Evolutionary conservation across 495 filamentous ascomycete genomes (phyloP).

Genomic region (Aspergillus cavernicola): DNA sequence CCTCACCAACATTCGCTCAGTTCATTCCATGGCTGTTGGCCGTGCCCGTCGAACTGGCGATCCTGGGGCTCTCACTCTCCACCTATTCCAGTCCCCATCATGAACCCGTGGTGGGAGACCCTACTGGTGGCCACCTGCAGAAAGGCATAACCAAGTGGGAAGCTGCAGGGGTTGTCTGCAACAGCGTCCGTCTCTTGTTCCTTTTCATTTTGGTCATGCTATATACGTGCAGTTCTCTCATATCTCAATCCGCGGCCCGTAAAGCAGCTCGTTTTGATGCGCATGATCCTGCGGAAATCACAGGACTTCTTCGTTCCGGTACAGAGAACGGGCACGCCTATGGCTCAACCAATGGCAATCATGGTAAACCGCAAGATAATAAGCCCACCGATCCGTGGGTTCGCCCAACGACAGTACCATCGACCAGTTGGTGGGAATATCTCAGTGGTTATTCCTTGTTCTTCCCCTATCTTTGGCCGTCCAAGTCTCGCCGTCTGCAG

Average conservation of each 20-base stretch:
- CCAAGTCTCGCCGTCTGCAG: conserved; percentile 67
- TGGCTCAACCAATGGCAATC: conserved; percentile 42
- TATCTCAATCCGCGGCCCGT: conserved; percentile 22
- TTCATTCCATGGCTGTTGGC: conserved; percentile 70
- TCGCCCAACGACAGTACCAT: conserved; percentile 60
- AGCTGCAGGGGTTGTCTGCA: conserved; percentile 54
- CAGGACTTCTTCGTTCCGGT: conserved; percentile 41
- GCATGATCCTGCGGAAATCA: conserved; percentile 51
- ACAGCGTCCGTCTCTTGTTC: conserved; percentile 56
- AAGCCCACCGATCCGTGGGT: conserved; percentile 55
- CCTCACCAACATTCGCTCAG: conserved; percentile 69
- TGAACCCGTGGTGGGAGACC: conserved; percentile 56
- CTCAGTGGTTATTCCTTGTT: conserved; percentile 81
- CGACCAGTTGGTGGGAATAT: conserved; percentile 87
- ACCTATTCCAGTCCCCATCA: conserved; percentile 58
- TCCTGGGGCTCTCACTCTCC: conserved; percentile 60
- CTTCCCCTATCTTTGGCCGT: conserved; percentile 93
- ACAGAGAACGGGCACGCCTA: conserved; percentile 51
- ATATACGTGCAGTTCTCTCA: conserved; percentile 54
- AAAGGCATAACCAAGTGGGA: conserved; percentile 62
- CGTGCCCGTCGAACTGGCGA: conserved; percentile 61
- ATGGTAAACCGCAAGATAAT: conserved; percentile 30
- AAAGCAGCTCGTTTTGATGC: conserved; percentile 25
- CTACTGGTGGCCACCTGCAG: conserved; percentile 39
- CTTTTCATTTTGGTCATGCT: conserved; percentile 55